phyloP scores from a whole-genome alignment of 202 grass and related monocot species.

The Setaria viridis region DNA sequence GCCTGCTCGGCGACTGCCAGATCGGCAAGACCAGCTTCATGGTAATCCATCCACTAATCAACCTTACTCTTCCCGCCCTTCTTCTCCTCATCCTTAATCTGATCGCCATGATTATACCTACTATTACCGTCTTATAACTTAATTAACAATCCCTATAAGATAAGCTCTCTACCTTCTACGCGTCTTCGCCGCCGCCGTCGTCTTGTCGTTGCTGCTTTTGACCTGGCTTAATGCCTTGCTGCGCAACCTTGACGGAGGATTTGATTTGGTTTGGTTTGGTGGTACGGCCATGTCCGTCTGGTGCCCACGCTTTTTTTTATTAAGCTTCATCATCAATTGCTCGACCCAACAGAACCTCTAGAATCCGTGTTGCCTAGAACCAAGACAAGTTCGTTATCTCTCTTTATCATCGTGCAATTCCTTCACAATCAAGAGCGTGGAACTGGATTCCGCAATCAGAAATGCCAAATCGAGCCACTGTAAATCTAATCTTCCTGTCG shows the following conservation, averaged over 20 bases:
- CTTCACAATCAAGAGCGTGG: neutral
- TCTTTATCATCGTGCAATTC: neutral
- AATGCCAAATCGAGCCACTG: neutral
- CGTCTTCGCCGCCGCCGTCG: neutral
- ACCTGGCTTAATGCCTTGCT: neutral
- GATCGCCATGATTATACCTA: neutral
- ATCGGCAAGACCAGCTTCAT: slow-evolving; percentile 99
- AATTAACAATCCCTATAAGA: neutral
- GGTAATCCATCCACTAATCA: slow-evolving; percentile 48
- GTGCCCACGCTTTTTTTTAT: slow-evolving; percentile 29
- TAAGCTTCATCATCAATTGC: neutral
- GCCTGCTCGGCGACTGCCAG: slow-evolving; percentile 90
- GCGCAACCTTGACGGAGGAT: slow-evolving; percentile 22
- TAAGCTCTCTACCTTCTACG: slow-evolving; percentile 1
- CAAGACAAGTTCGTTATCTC: neutral
- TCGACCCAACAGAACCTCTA: slow-evolving; percentile 1
- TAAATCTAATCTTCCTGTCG: neutral
- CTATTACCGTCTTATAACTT: neutral
- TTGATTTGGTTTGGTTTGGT: slow-evolving; percentile 21
- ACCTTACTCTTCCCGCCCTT: neutral
- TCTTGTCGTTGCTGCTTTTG: slow-evolving; percentile 3
- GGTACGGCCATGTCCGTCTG: neutral
- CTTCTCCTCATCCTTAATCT: neutral
- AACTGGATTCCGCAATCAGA: neutral
- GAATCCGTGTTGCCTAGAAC: neutral